phyloP scores from a whole-genome alignment of 306 rosid genomes.

The Psophocarpus tetragonolobus region DNA sequence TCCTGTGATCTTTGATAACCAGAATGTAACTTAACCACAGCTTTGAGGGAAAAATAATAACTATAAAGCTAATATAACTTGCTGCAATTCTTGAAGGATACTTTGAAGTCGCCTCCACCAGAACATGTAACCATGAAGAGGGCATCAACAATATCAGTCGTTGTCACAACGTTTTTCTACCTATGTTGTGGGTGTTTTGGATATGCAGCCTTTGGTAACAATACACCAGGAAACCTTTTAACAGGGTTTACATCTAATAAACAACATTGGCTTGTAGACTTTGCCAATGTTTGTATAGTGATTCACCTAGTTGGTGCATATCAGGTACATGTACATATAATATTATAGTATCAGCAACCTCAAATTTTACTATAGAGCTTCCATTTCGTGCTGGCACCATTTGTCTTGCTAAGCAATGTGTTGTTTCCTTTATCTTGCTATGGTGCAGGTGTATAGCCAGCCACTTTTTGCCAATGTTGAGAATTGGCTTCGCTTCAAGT shows the following conservation, averaged over 20 bases:
- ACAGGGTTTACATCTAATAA: constrained; percentile 56
- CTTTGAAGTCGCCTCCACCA: constrained; percentile 83
- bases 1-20: background rate
- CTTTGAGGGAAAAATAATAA: background rate
- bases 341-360: background rate
- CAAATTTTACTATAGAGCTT: background rate
- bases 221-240: constrained; percentile 72
- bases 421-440: constrained; percentile 13
- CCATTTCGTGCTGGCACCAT: background rate
- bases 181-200: constrained; percentile 69
- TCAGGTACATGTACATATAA: constrained; percentile 60
- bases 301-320: constrained; percentile 87
- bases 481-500: constrained; percentile 47
- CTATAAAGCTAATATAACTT: constrained; percentile 9
- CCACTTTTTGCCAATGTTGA: constrained; percentile 65
- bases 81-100: constrained; percentile 60
- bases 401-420: background rate
- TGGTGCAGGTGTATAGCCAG: constrained; percentile 67
- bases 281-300: constrained; percentile 71
- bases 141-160: constrained; percentile 57
- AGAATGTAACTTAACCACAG: constrained; percentile 1
- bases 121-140: constrained; percentile 64
- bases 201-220: constrained; percentile 80
- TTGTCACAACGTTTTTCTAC: constrained; percentile 64
- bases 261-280: constrained; percentile 67